phyloP scores from a whole-genome alignment of 2,329 filamentous ascomycete species.

The Monilinia fructigena region DNA sequence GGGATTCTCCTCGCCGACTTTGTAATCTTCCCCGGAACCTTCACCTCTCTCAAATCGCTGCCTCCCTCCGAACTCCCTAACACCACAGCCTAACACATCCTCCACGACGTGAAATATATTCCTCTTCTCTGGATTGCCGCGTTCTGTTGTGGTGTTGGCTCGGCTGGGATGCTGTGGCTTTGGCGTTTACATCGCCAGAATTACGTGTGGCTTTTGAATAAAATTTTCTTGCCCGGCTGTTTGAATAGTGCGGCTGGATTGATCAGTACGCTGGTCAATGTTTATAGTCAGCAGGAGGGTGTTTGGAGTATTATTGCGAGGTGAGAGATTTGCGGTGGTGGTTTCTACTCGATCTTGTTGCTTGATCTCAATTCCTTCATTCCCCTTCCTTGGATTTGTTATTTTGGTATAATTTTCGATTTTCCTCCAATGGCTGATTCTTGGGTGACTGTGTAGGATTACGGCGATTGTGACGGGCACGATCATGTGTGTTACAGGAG shows the following conservation, averaged over 20 bases:
- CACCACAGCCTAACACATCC: conserved; percentile 26
- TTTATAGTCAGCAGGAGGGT: conserved; percentile 33
- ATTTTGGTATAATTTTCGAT: neutral
- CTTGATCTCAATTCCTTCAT: neutral
- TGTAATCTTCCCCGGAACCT: conserved; percentile 38
- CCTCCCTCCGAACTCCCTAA: conserved; percentile 16
- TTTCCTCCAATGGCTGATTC: neutral
- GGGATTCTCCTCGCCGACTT: conserved; percentile 37
- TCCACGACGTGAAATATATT: conserved; percentile 32
- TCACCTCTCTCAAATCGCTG: conserved; percentile 28
- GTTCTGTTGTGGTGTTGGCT: conserved; percentile 33
- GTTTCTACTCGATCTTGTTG: too few species aligned
- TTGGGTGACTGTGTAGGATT: conserved; percentile 10
- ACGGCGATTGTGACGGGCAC: conserved; percentile 34
- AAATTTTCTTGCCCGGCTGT: conserved; percentile 36
- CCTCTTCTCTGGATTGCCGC: conserved; percentile 32
- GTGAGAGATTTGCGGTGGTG: neutral
- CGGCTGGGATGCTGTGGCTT: conserved; percentile 34
- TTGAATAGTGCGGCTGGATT: conserved; percentile 35
- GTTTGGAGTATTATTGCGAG: conserved; percentile 35
- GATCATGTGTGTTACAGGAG: conserved; percentile 29
- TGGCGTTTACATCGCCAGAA: conserved; percentile 31
- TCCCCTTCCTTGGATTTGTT: neutral
- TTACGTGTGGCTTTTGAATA: conserved; percentile 36
- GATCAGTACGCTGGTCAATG: conserved; percentile 35